Evolutionary conservation across 306 rosid species (phyloP), one percentile per base, ranked within the genome.

Genomic region (Vigna mungo): DNA sequence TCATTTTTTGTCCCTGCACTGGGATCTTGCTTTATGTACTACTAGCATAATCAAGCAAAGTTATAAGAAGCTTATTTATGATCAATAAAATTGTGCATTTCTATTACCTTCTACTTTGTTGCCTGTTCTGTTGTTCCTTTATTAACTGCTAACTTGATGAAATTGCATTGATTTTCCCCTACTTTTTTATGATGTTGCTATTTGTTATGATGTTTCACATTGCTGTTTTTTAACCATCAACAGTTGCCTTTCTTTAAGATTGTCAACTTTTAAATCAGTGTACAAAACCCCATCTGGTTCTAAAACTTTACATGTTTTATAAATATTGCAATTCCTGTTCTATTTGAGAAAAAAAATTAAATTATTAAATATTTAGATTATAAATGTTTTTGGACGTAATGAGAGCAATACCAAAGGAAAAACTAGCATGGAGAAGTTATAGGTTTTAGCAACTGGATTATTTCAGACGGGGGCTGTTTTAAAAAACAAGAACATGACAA

Each of bases 51-150:
- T 46, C 39, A 32, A 27, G 82, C 68, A 43, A 60, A 16, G 34
- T 58, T 34, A 13, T 12, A 41, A 73, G 81, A 54, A 74, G 63
- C 39, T 53, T 46, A 3, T 46, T 68, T 36, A 3, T 46, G 62
- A 75, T 76, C 84, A 78, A 74, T 69, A 43, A 71, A 56, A 64
- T 64, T 71, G 55, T 74, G 51, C 76, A 78, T 78, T 73, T 77
- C 23, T n/a, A 23, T 23, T 61, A 49, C 37, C 4, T 16, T 36
- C 71, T 15, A 20, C 30, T 60, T 34, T 51, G 75, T 69, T 69
- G 15, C 21, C 16, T 69, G 46, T 68, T 68, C 21, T 20, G 21
- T 20, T 15, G n/a, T 20, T 20, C 39, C 41, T 27, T 13, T 11
- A 56, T 4, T 25, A 25, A 25, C 27, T 7, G 7, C 56, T 55